Evolutionary conservation across 1,284 basidiomycete species (phyloP).

Genomic region (Trametes versicolor): DNA sequence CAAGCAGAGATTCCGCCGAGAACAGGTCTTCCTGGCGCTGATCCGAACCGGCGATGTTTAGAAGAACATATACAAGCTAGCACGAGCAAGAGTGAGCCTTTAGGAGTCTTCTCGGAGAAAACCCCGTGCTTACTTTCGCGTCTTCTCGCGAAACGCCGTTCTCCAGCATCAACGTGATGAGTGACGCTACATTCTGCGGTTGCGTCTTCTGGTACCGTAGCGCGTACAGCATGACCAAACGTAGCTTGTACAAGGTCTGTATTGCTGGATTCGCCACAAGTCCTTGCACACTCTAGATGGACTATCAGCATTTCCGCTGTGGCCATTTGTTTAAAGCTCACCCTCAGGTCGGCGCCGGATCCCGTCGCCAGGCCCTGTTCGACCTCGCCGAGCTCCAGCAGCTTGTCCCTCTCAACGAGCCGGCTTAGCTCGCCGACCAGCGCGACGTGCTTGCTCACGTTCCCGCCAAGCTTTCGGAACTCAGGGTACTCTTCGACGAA

Average conservation of each 20-base stretch:
- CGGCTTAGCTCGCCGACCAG: conserved; percentile 96
- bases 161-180: conserved; percentile 85
- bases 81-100: conserved; percentile 16
- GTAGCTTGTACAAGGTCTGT: conserved; percentile 85
- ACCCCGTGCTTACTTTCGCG: conserved; percentile 68
- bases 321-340: conserved; percentile 45
- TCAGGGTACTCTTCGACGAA: conserved; percentile 99
- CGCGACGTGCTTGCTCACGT: conserved; percentile 98
- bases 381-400: conserved; percentile 92
- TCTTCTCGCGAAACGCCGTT: conserved; percentile 88
- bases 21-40: conserved; percentile 98
- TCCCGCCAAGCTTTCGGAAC: conserved; percentile 95
- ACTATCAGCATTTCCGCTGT: background rate
- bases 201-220: conserved; percentile 95
- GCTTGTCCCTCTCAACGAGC: conserved; percentile 85
- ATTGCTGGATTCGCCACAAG: conserved; percentile 77
- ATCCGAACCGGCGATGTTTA: conserved; percentile 95
- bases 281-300: conserved; percentile 76
- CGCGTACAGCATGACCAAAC: conserved; percentile 94
- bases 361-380: conserved; percentile 97
- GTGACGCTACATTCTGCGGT: conserved; percentile 82
- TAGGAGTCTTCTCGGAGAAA: background rate
- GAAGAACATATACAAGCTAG: conserved; percentile 91
- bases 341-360: conserved; percentile 89
- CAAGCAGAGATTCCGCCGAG: conserved; percentile 94